Evolutionary conservation across 2,329 filamentous ascomycete species (phyloP).

Genomic region (Penicillium crustosum): DNA sequence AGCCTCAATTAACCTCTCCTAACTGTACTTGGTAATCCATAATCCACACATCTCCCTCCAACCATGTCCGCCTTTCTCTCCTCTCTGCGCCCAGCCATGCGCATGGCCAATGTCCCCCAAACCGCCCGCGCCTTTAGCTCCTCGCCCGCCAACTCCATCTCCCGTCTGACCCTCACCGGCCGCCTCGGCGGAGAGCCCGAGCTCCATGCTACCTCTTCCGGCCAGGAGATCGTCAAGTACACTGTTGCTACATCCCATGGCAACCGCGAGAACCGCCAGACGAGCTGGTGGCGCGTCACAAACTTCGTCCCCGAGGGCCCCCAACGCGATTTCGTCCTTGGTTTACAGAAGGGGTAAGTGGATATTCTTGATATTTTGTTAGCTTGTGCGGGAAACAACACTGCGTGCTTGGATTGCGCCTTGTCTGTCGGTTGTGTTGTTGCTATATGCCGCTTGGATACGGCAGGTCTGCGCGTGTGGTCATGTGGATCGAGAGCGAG

Average conservation of each 20-base stretch:
- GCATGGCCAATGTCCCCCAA: conserved; percentile 44
- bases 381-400: background rate
- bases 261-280: conserved; percentile 66
- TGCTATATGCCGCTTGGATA: background rate
- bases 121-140: conserved; percentile 73
- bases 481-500: background rate
- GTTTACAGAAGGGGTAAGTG: conserved; percentile 80
- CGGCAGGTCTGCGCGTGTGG: background rate
- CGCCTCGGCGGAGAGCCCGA: conserved; percentile 80
- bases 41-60: background rate
- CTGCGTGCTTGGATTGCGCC: background rate
- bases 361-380: conserved; percentile 1
- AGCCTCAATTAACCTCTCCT: background rate
- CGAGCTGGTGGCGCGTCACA: conserved; percentile 81
- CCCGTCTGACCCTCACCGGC: conserved; percentile 83
- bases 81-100: conserved; percentile 52
- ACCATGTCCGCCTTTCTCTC: conserved; percentile 51
- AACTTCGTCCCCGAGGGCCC: conserved; percentile 68
- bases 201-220: conserved; percentile 66
- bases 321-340: conserved; percentile 69
- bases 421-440: background rate
- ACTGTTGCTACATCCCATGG: conserved; percentile 69
- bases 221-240: conserved; percentile 75
- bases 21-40: background rate
- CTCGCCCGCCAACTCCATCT: conserved; percentile 59